phyloP scores from a whole-genome alignment of 2,329 filamentous ascomycete species.

The Thelonectria discophora region DNA sequence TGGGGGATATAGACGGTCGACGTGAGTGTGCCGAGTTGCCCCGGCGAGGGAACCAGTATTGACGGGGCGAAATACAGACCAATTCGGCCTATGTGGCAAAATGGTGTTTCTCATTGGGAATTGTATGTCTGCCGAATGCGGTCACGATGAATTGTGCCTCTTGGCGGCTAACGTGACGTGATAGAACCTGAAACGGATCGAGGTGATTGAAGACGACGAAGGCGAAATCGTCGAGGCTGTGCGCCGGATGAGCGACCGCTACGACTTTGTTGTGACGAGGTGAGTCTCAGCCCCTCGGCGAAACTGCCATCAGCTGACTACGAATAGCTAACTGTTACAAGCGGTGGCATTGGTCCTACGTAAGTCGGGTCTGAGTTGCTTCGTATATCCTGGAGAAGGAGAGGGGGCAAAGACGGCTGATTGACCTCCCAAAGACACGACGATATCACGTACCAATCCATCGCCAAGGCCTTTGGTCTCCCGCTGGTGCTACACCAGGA shows the following conservation, averaged over 20 bases:
- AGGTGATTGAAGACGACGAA: slow-evolving; percentile 94
- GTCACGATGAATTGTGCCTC: neutral
- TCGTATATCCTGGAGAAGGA: neutral
- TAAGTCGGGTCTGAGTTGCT: slow-evolving; percentile 60
- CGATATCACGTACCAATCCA: slow-evolving; percentile 95
- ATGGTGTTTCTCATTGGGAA: slow-evolving; percentile 70
- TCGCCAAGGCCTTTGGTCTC: slow-evolving; percentile 87
- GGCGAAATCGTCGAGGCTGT: slow-evolving; percentile 89
- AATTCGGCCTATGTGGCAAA: slow-evolving; percentile 72
- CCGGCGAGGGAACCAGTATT: slow-evolving; percentile 20
- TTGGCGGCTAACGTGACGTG: neutral
- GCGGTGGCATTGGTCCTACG: slow-evolving; percentile 95
- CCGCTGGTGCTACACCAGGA: slow-evolving; percentile 79
- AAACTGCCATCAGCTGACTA: neutral
- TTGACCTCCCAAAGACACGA: slow-evolving; percentile 79
- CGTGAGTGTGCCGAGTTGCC: slow-evolving; percentile 44
- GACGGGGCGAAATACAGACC: slow-evolving; percentile 55
- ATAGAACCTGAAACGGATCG: slow-evolving; percentile 80
- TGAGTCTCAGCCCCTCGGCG: slow-evolving; percentile 34
- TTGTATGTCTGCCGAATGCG: slow-evolving; percentile 53
- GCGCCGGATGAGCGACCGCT: slow-evolving; percentile 83
- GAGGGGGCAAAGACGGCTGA: slow-evolving; percentile 28
- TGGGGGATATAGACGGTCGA: slow-evolving; percentile 49
- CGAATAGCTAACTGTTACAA: slow-evolving; percentile 41
- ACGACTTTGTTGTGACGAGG: slow-evolving; percentile 95